Base-by-base conservation (phyloP, 2,329 filamentous ascomycete species). In the Arthrobotrys entomopaga region DNA sequence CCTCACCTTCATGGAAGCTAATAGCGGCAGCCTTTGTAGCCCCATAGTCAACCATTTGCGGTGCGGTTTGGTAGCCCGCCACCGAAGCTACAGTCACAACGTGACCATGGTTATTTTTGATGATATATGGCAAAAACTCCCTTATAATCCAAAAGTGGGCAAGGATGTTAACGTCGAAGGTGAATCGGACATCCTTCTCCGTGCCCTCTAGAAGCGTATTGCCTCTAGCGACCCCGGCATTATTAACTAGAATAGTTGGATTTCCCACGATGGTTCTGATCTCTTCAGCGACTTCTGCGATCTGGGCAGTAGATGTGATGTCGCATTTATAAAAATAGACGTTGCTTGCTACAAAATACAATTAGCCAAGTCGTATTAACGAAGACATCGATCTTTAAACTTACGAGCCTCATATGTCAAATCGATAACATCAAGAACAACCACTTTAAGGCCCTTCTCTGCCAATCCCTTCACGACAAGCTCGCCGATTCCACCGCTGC, bases 261-360 rank as follows among this genome's bases (percentile, higher is more conserved):
- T 86, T 79, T 66, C 89, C 90, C 65, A 91, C 82, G 11, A 85
- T 80, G 29, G 81, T 80, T 60, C 86, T 84, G 78, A 92, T 85
- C 3, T 82, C 79, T 11, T 83, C 78, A 0, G 87, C 88, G 4
- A 85, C 84, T 1, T 82, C 80, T 5, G 83, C 79, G 77, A 91
- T 85, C 40, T 83, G 83, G 13, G 83, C 79, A 11, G 63, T 66
- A 40, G 64, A 88, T 56, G 88, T 87, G 77, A 93, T 86, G 81
- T 93, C 90, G 82, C 88, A 90, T 77, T 88, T 82, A 82, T 88
- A 91, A 82, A 88, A 90, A 80, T 86, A 83, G n/a, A 92, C 86
- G 8, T 86, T 86, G 38, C 84, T 82, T 42, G 83, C 82, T 85
- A 43, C 15, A 50, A 42, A 29, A 53, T 40, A 48, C 6, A 20